Conservation (phyloP, 2,329 filamentous ascomycete genomes). For the Sporothrix phasma region DNA sequence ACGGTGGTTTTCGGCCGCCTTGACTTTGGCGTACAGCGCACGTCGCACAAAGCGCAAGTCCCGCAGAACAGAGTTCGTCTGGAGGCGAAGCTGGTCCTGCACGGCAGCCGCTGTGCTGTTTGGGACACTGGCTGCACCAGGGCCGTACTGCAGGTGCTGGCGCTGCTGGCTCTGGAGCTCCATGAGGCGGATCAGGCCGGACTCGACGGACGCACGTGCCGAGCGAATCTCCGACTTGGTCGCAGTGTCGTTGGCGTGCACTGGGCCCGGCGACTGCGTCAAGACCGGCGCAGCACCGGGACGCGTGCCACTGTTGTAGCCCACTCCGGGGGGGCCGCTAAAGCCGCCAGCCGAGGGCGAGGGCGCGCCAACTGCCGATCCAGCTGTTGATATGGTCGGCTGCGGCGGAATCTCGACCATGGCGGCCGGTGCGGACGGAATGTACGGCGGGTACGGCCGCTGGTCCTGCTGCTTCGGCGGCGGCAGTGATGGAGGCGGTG, state of each 20-base stretch:
- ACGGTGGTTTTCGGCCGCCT: slow-evolving; percentile 37
- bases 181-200: slow-evolving; percentile 28
- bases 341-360: not conserved
- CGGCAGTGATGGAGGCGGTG: not conserved
- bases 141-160: slow-evolving; percentile 19
- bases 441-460: not conserved
- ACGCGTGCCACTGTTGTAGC: not conserved
- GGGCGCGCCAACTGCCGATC: slow-evolving; percentile 7
- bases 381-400: slow-evolving; percentile 18
- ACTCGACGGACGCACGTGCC: slow-evolving; percentile 22
- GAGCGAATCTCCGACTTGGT: slow-evolving; percentile 19
- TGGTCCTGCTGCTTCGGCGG: not conserved
- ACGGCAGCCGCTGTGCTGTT: slow-evolving; percentile 28
- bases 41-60: slow-evolving; percentile 37
- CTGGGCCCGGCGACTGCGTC: slow-evolving; percentile 18
- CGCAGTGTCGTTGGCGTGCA: slow-evolving; percentile 8
- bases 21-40: slow-evolving; percentile 35
- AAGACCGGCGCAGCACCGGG: slow-evolving; percentile 6
- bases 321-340: not conserved
- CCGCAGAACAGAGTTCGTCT: slow-evolving; percentile 33
- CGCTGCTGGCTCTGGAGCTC: slow-evolving; percentile 26
- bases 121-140: slow-evolving; percentile 22
- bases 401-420: slow-evolving; percentile 17
- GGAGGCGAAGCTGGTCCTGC: slow-evolving; percentile 34
- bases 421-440: slow-evolving; percentile 1